Conservation (phyloP, 306 rosid species). For the Malus orientalis region DNA sequence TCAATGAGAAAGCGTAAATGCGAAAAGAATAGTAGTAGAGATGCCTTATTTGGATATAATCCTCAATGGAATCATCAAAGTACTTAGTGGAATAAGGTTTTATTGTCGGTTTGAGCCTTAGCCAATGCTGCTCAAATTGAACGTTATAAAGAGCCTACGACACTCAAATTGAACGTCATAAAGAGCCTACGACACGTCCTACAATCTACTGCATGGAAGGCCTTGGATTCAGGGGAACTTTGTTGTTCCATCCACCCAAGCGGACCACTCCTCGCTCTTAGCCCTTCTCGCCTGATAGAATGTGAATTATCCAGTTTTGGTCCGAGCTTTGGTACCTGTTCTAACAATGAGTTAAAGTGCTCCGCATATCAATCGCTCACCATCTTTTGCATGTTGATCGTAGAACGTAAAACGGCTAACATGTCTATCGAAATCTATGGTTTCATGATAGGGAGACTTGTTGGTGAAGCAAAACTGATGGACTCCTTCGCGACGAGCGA, state of each 20-base stretch:
- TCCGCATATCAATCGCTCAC: slow-evolving; percentile 39
- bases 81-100: not conserved
- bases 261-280: too few species aligned
- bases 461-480: slow-evolving; percentile 75
- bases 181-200: too few species aligned
- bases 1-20: not conserved
- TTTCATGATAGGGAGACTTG: slow-evolving; percentile 77
- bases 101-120: slow-evolving; percentile 56
- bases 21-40: too few species aligned
- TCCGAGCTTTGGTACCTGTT: slow-evolving; percentile 40
- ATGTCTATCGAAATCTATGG: slow-evolving; percentile 67
- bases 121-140: slow-evolving; percentile 82
- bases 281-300: too few species aligned
- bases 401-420: slow-evolving; percentile 41
- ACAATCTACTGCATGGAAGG: too few species aligned
- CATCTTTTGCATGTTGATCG: slow-evolving; percentile 58
- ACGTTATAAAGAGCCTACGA: slow-evolving; percentile 17
- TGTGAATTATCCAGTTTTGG: too few species aligned
- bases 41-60: too few species aligned
- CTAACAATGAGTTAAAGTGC: slow-evolving; percentile 50
- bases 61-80: too few species aligned
- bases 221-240: too few species aligned
- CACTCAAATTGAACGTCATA: slow-evolving; percentile 50
- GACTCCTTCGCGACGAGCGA: slow-evolving; percentile 34
- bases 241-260: too few species aligned